A percentile compares a stretch with the other conserved stretches of the same genome.
These are phyloP conservation scores for Silene noctiflora DNA, from an alignment of 179 eudicot species.

Conservation along the genomic window DNA sequence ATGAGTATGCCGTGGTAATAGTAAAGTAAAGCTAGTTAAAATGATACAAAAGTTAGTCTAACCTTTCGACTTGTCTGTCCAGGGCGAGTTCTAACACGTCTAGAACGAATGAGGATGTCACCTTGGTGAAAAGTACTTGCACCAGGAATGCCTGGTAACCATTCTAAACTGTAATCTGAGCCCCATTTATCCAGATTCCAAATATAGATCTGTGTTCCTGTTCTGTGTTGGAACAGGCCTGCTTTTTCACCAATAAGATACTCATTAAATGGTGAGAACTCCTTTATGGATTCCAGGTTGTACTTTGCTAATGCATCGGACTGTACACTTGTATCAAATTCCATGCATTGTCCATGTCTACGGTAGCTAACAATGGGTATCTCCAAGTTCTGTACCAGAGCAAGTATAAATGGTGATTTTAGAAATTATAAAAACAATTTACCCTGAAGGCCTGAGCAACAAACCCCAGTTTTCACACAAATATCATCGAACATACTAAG, in stretches of 20 bases:
- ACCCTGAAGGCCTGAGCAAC: background rate
- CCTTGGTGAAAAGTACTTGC: slow-evolving; percentile 59
- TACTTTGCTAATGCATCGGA: slow-evolving; percentile 43
- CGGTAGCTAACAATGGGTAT: slow-evolving; percentile 67
- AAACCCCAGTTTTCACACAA: background rate
- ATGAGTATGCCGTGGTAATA: background rate
- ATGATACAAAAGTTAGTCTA: background rate
- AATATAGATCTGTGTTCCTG: slow-evolving; percentile 77
- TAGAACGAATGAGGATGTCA: slow-evolving; percentile 60
- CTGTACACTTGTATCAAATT: slow-evolving; percentile 52
- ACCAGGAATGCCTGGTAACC: slow-evolving; percentile 45
- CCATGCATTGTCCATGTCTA: slow-evolving; percentile 52
- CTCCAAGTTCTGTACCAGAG: slow-evolving; percentile 54
- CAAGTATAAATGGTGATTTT: background rate
- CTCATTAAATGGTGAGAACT: slow-evolving; percentile 70
- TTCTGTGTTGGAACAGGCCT: slow-evolving; percentile 40
- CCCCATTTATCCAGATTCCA: slow-evolving; percentile 88
- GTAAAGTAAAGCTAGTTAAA: background rate
- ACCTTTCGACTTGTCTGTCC: slow-evolving; percentile 66
- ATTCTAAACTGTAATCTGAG: slow-evolving; percentile 52
- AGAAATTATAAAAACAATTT: background rate
- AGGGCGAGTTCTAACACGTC: slow-evolving; percentile 66
- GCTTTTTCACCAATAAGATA: slow-evolving; percentile 75
- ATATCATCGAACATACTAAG: background rate
- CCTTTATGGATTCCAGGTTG: slow-evolving; percentile 56